Evolutionary conservation across 371 early-diverging fungal genomes (phyloP), one percentile per base, ranked within the genome.

Genomic region (Rhizopus sp.): DNA sequence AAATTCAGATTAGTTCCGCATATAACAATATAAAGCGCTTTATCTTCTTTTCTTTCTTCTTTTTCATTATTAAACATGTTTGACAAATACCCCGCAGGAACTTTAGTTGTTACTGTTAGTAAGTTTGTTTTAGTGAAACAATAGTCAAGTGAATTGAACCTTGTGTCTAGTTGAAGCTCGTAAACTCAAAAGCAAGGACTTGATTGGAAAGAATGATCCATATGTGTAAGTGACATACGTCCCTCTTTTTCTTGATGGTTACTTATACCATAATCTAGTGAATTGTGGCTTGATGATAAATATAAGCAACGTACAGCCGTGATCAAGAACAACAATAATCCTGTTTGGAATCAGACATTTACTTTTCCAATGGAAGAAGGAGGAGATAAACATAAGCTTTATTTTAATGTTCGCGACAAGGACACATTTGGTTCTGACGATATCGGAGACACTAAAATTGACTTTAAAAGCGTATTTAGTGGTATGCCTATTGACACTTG

Each of bases 271-370:
- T 34, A 23, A 5, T 34, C 34, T 45, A 62, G 66, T 54, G 64
- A 68, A 57, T 38, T 68, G 12, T 68, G 60, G 60, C 23, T 68
- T 35, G 60, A 68, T 50, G 52, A 60, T 0, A 55, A 68, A 8
- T 60, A 64, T 61, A 63, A 63, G 57, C 68, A 63, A 60, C 62
- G 70, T 7, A 86, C 88, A 13, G 74, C 77, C 5, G 78, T 74
- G 23, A 60, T 70, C 16, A 56, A 81, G 10, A 80, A 88, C 62
- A 86, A 74, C 16, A 68, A 64, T 23, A 37, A 64, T 37, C 72
- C 72, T 41, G 65, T 64, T 29, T 71, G 72, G 72, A 68, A 71
- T 48, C 62, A 71, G 50, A 60, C 72, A 17, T 64, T 67, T 15
- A 63, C 61, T 15, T 68, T 71, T 53, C 55, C 58, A 30, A 51